Evolutionary conservation across 1,284 basidiomycete genomes (phyloP), one percentile per base, ranked within the genome.

Genomic region (Sporisorium scitamineum): DNA sequence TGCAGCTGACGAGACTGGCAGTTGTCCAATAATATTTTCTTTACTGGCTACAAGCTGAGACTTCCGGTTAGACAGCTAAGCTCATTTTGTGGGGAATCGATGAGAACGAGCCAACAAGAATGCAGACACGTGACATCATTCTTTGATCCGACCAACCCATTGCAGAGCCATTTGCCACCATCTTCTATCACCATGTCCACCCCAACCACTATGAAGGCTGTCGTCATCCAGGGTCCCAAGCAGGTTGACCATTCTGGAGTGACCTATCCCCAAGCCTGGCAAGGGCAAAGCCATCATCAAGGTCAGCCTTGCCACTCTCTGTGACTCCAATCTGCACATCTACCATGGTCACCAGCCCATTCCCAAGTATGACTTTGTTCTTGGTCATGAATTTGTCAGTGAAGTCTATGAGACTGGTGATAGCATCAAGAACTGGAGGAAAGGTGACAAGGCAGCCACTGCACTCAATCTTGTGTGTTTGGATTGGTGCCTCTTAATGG

Each of bases 331-430:
- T 86, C 87, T 94, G 34, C 93, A 95, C 69, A 76, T 76, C 54
- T 76, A 79, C 53, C 75, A 69, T 24, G 78, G 78, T 10, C 78
- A 79, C 54, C 70, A 77, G 54, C 59, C 68, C n/a, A 65, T 80
- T 2, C 71, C 78, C 42, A 63, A 70, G 45, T 76, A 78, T 59
- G 80, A 76, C 64, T 80, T 81, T 47, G 47, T 74, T n/a, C 70
- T 82, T 76, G 94, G 94, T 5, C 94, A 95, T 82, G 94, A 96
- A 84, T 91, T 94, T 67, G 89, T 93, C 22, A 93, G 94, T 26
- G 90, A 91, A 82, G 89, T 96, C 22, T 87, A 93, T 32, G 89
- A 90, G 22, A 88, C 93, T 3, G 93, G 94, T 14, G 85, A 88
- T 3, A 91, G 86, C 73, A 94, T 92, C 80, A 80, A 72, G 3